Evolutionary conservation across 1,139 yeast genomes (phyloP), one percentile per base, ranked within the genome.

Genomic region (Hanseniaspora sp.): DNA sequence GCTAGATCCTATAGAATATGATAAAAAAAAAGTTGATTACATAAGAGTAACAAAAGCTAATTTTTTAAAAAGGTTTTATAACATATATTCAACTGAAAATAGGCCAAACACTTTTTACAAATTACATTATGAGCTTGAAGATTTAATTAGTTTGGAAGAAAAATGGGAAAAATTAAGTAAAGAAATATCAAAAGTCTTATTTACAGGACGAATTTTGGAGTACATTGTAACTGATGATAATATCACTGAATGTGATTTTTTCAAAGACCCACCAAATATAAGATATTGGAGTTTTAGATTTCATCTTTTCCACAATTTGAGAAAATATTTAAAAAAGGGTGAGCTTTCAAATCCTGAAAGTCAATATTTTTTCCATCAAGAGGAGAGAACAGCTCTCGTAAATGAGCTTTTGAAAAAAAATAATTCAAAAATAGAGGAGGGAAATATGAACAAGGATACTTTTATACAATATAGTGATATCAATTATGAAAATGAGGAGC

Each of bases 231-330:
- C 54, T n/a, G 48, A 51, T 35, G 41, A 45, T 28, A 51, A 44
- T 34, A 23, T 51, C 5, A 51, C 31, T 13, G 54, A 51, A 28
- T 44, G 44, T 33, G 46, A 34, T 15, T 45, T 38, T 15, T 45
- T 51, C 28, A 12, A 31, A 9, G 45, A 44, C 8, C 30, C 46
- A 1, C 42, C 42, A 5, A 42, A 43, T 38, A 45, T 37, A 38
- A 51, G 48, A 44, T 51, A 51, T 18, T 51, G 54, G 54, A 18
- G 28, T n/a, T 51, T 44, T 34, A 37, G 54, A 12, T 51, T 51
- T 33, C 41, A 39, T 34, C 35, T 51, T 17, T 45, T 51, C 28
- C 54, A 51, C 15, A 51, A 51, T 15, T 28, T 51, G 23, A 44
- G 46, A 37, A 31, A 7, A 13, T 51, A 51, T 13, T 28, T 51